These are phyloP conservation scores for Microbotryum intermedium DNA, from an alignment of 1,284 basidiomycete genomes.

Conservation along the genomic window DNA sequence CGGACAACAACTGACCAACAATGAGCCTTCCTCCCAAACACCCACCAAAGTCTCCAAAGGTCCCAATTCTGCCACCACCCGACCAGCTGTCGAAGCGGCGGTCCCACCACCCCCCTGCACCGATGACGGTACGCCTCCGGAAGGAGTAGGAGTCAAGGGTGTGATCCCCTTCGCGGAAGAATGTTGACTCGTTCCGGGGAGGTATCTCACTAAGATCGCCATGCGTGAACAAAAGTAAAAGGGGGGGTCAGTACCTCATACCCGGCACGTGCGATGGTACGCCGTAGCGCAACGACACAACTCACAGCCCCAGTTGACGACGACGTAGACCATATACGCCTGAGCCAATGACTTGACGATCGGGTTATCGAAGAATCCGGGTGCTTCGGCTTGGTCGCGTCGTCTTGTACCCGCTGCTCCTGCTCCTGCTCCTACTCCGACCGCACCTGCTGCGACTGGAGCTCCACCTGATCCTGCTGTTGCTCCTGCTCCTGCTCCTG, in stretches of 20 bases:
- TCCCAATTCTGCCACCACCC: not conserved
- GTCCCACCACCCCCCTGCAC: not conserved
- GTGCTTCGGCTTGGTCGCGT: not conserved
- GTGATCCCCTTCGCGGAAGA: too few relatives aligned
- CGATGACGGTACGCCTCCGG: not conserved
- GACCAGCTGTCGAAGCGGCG: not conserved
- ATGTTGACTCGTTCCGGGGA: not conserved
- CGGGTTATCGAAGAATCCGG: conserved; percentile 1
- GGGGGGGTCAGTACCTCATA: too few relatives aligned
- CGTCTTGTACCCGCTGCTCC: not conserved
- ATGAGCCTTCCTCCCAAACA: not conserved
- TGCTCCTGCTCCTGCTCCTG: not conserved
- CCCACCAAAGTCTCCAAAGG: not conserved
- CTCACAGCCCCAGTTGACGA: conserved; percentile 2
- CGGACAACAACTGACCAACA: not conserved
- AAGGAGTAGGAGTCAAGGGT: not conserved
- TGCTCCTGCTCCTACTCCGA: not conserved
- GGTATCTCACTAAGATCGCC: not conserved
- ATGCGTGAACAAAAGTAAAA: not conserved
- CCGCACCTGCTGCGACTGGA: not conserved
- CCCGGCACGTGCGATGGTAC: too few relatives aligned
- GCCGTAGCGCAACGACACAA: not conserved
- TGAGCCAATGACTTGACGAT: conserved; percentile 2
- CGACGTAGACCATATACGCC: not conserved
- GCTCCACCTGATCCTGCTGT: not conserved